Evolutionary conservation across 352 stramenopile species (phyloP).

Genomic region (Pythium myriotylum): DNA sequence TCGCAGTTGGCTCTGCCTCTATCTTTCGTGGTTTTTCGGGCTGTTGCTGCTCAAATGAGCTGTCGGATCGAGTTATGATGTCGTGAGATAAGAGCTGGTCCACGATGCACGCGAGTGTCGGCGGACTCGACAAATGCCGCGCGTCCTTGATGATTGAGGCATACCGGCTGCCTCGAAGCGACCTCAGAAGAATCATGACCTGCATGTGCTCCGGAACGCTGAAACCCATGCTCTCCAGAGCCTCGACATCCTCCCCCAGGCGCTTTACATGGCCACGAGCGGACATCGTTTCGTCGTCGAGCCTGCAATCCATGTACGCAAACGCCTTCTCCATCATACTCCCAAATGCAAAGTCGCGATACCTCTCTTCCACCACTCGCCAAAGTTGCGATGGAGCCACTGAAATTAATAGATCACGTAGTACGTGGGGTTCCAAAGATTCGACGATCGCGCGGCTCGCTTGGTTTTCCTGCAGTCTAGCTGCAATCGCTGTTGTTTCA

Average conservation of each 20-base stretch:
- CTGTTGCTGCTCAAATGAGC: neutral
- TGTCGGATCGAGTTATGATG: neutral
- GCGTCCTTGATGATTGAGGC: neutral
- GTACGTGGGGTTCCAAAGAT: constrained; percentile 23
- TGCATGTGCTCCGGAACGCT: constrained; percentile 20
- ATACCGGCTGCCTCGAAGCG: constrained; percentile 16
- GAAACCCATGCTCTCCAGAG: constrained; percentile 22
- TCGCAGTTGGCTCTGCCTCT: neutral
- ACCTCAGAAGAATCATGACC: constrained; percentile 18
- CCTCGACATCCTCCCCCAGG: constrained; percentile 10
- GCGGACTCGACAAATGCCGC: neutral
- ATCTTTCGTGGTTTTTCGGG: neutral
- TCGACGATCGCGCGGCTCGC: constrained; percentile 23
- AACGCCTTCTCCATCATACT: constrained; percentile 28
- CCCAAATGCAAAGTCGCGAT: constrained; percentile 17
- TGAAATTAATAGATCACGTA: constrained; percentile 24
- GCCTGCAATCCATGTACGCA: constrained; percentile 20
- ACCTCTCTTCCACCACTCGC: constrained; percentile 20
- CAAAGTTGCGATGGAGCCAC: constrained; percentile 21
- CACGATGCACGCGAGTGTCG: constrained; percentile 3
- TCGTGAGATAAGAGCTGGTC: constrained; percentile 8
- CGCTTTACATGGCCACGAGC: constrained; percentile 8
- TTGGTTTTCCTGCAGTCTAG: constrained; percentile 1
- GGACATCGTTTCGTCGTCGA: constrained; percentile 7
- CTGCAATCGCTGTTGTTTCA: neutral